Base-by-base conservation (phyloP, 371 early-diverging fungal genomes). In the Basidiobolus heterosporus region DNA sequence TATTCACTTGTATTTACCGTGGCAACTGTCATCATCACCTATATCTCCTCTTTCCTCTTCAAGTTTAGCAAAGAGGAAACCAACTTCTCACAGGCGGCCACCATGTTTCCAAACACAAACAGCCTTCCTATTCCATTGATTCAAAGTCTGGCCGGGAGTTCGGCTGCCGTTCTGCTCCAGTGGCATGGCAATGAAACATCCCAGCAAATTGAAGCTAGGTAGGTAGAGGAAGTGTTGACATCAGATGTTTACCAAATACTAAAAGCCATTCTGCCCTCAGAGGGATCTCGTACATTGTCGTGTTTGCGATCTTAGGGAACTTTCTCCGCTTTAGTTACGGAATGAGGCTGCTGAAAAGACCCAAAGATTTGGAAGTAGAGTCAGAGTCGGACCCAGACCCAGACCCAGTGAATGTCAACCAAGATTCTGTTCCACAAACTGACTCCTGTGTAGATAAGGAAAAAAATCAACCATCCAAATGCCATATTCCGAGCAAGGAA, bases 251-350 rank as follows among this genome's bases (percentile, higher is more conserved):
- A n/a, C n/a, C n/a, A n/a, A n/a, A n/a, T 3, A 17, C 5, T 11
- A 22, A 14, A 13, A n/a, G 22, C 4, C 30, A 7, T 19, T 1
- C 30, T 8, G 22, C 30, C 14, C 24, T 16, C 41, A 73, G 85
- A 46, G 82, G 82, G 4, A 74, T 85, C 16, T 74, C 82, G 0
- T 85, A 85, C 49, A 74, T 75, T 8, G 61, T 85, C 30, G 75
- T 85, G 22, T 82, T 73, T 55, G 80, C 78, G 20, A 68, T 82
- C 49, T 71, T 82, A 54, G 72, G 77, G 46, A 85, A 85, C 48
- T 58, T 85, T 3, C 45, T 82, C 38, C 67, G 82, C 22, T 85
- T 82, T 82, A 78, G 78, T 16, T 81, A 78, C 57, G 85, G 85
- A 40, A 74, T 78, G 39, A 63, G 62, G 3, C 55, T 85, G 3